phyloP scores from a whole-genome alignment of 768 basidiomycete genomes.

The Russula vinacea region DNA sequence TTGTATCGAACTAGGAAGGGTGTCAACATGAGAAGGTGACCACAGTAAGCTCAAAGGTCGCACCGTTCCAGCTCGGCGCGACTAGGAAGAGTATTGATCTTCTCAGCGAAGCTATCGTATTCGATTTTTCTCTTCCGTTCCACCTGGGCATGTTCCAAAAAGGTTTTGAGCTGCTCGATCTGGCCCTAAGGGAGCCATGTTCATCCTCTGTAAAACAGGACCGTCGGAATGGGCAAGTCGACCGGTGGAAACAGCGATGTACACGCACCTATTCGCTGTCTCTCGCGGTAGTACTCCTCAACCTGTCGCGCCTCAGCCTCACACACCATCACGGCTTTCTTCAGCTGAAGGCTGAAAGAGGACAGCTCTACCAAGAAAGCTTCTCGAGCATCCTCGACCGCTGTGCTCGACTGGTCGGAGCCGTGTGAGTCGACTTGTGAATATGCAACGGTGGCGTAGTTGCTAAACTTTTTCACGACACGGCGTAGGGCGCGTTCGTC shows the following conservation, averaged over 20 bases:
- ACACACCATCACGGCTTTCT: constrained; percentile 79
- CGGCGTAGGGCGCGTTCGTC: constrained; percentile 77
- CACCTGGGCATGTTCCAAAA: constrained; percentile 75
- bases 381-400: constrained; percentile 69
- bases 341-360: constrained; percentile 68
- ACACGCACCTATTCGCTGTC: constrained; percentile 63
- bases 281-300: constrained; percentile 75
- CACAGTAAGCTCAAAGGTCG: constrained; percentile 35
- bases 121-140: constrained; percentile 77
- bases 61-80: constrained; percentile 76
- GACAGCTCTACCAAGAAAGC: constrained; percentile 75
- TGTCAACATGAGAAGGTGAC: neutral
- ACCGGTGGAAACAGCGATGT: neutral
- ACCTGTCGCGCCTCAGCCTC: constrained; percentile 85
- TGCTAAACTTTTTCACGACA: constrained; percentile 78
- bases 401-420: constrained; percentile 32
- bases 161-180: constrained; percentile 73
- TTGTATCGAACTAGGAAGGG: constrained; percentile 54
- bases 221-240: constrained; percentile 18
- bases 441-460: constrained; percentile 59
- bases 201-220: constrained; percentile 54
- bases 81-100: constrained; percentile 71
- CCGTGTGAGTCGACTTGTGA: constrained; percentile 42
- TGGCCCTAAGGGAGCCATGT: constrained; percentile 62
- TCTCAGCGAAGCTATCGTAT: constrained; percentile 81